These are phyloP conservation scores for Aegilops umbellulata DNA, from an alignment of 176 grass and related monocot genomes.

Conservation along the genomic window DNA sequence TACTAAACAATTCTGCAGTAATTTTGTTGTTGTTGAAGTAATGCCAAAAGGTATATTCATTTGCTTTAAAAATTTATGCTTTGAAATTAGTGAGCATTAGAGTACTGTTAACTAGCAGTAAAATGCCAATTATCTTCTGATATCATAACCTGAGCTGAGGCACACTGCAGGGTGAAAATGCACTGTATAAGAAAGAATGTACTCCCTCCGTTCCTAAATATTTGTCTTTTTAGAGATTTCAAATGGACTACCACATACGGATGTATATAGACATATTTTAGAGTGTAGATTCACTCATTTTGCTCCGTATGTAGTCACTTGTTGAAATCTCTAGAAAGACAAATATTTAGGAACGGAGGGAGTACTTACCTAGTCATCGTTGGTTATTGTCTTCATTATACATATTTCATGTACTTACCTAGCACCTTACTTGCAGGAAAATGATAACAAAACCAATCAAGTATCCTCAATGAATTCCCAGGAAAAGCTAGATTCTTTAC, in stretches of 20 bases:
- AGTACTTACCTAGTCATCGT: neutral
- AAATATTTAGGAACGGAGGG: too few species aligned
- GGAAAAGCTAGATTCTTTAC: conserved; percentile 56
- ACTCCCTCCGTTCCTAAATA: too few species aligned
- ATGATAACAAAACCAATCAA: conserved; percentile 22
- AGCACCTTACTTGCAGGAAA: conserved; percentile 32
- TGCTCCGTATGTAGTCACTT: too few species aligned
- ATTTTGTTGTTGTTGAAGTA: neutral
- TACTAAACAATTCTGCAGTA: neutral
- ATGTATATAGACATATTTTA: too few species aligned
- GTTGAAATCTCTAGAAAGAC: too few species aligned
- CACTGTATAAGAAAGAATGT: neutral
- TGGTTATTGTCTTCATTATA: neutral
- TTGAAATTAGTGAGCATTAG: neutral
- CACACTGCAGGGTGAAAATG: neutral
- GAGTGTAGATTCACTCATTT: too few species aligned
- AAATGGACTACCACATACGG: too few species aligned
- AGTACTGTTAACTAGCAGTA: neutral
- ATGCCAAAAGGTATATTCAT: neutral
- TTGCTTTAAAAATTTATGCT: neutral
- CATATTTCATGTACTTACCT: neutral
- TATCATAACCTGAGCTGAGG: neutral
- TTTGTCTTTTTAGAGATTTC: too few species aligned
- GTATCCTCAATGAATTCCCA: neutral
- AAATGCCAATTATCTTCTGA: conserved; percentile 2